Evolutionary conservation across 108 stramenopile species (phyloP).

Genomic region (Nannochloropsis gaditana): DNA sequence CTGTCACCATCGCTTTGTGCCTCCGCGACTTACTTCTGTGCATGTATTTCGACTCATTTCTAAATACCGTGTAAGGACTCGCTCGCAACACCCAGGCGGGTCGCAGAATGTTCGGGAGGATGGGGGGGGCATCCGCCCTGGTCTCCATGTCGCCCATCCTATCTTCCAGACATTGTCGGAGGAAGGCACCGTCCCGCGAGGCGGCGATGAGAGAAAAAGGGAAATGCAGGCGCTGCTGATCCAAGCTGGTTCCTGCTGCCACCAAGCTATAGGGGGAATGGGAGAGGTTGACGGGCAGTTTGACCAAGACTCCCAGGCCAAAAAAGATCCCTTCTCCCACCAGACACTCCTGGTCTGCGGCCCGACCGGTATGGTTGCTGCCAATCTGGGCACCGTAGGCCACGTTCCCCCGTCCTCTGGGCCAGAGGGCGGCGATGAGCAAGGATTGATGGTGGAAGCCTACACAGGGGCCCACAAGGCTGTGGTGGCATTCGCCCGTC

Average conservation of each 20-base stretch:
- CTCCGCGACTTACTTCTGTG: conserved; percentile 27
- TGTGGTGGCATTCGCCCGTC: conserved; percentile 44
- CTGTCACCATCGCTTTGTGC: conserved; percentile 28
- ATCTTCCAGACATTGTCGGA: conserved; percentile 39
- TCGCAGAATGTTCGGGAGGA: conserved; percentile 64
- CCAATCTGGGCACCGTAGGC: conserved; percentile 90
- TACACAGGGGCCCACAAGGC: conserved; percentile 39
- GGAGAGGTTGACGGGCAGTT: conserved; percentile 78
- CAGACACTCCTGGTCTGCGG: conserved; percentile 82
- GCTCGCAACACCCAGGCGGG: conserved; percentile 80
- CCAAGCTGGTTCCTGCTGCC: conserved; percentile 74
- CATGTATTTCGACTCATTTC: conserved; percentile 70
- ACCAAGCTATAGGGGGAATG: conserved; percentile 79
- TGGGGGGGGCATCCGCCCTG: conserved; percentile 22
- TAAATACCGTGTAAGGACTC: conserved; percentile 72
- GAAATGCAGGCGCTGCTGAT: conserved; percentile 71
- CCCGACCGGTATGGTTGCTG: conserved; percentile 85
- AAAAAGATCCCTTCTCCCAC: conserved; percentile 86
- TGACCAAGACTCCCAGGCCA: conserved; percentile 73
- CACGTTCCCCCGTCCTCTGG: conserved; percentile 83
- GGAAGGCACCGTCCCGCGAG: conserved; percentile 23
- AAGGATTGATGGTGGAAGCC: conserved; percentile 52
- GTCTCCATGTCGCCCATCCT: conserved; percentile 22
- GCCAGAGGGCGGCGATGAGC: conserved; percentile 81
- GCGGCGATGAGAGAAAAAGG: conserved; percentile 72